phyloP scores from a whole-genome alignment of 331 rosid genomes.

The Rhamnella rubrinervis region DNA sequence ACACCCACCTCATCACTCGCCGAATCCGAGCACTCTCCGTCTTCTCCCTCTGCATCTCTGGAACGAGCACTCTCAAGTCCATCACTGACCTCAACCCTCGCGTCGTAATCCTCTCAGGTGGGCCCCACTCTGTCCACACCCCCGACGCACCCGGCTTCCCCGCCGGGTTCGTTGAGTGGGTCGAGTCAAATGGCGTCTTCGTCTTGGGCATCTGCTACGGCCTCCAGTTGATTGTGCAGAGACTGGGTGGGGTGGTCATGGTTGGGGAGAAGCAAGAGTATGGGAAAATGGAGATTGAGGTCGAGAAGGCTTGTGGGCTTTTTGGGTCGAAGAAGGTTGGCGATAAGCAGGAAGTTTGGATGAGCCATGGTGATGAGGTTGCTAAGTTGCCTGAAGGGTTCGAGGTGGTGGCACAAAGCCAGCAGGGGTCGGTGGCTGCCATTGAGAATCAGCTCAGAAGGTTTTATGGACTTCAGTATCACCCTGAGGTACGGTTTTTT shows the following conservation, averaged over 20 bases:
- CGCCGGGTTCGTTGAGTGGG: slow-evolving; percentile 70
- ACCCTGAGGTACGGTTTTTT: slow-evolving; percentile 65
- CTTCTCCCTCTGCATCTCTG: slow-evolving; percentile 87
- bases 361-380: slow-evolving; percentile 98
- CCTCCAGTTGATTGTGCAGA: slow-evolving; percentile 81
- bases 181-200: slow-evolving; percentile 50
- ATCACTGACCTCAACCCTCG: slow-evolving; percentile 63
- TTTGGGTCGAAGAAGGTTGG: slow-evolving; percentile 49
- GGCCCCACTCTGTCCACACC: slow-evolving; percentile 95
- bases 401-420: slow-evolving; percentile 72
- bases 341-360: slow-evolving; percentile 67
- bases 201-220: slow-evolving; percentile 95
- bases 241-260: slow-evolving; percentile 74
- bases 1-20: slow-evolving; percentile 97
- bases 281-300: slow-evolving; percentile 83
- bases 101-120: slow-evolving; percentile 90
- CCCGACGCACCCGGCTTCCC: slow-evolving; percentile 73
- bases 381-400: slow-evolving; percentile 63
- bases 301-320: slow-evolving; percentile 41
- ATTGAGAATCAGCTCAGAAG: slow-evolving; percentile 49
- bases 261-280: slow-evolving; percentile 80
- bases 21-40: slow-evolving; percentile 78
- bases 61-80: slow-evolving; percentile 68
- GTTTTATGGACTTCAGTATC: slow-evolving; percentile 89
- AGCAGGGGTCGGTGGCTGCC: slow-evolving; percentile 81